A percentile compares a stretch with the other conserved stretches of the same genome.
These are phyloP conservation scores for Sclerotinia trifoliorum DNA, from an alignment of 2,329 filamentous ascomycete species.

Conservation along the genomic window DNA sequence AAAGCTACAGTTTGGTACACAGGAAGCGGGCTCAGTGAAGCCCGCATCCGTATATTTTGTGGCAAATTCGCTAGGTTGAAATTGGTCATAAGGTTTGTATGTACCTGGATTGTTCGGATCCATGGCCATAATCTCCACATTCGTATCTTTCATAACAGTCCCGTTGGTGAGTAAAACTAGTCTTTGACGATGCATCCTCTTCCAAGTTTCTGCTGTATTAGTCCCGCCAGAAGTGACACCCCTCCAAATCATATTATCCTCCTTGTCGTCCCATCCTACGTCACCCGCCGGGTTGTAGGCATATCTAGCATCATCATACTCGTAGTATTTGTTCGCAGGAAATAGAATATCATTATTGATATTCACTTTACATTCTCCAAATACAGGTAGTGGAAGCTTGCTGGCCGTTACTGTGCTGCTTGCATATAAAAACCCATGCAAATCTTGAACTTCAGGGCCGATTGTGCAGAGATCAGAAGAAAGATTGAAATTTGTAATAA, in stretches of 20 bases:
- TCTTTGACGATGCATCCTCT: conserved; percentile 56
- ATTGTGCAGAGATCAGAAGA: conserved; percentile 57
- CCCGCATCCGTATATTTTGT: conserved; percentile 39
- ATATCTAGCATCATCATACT: conserved; percentile 55
- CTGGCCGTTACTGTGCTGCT: conserved; percentile 52
- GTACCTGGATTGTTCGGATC: conserved; percentile 42
- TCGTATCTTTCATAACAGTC: conserved; percentile 47
- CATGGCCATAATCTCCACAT: conserved; percentile 40
- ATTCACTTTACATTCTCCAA: conserved; percentile 61
- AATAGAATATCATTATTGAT: conserved; percentile 65
- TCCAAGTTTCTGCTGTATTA: conserved; percentile 51
- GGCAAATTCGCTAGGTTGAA: conserved; percentile 42
- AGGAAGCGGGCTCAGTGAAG: conserved; percentile 46
- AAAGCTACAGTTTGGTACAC: conserved; percentile 47
- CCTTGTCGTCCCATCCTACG: conserved; percentile 57
- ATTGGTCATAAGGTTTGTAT: conserved; percentile 45
- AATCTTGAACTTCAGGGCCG: conserved; percentile 49
- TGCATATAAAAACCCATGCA: conserved; percentile 58
- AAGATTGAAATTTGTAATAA: conserved; percentile 57
- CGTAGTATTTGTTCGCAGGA: conserved; percentile 63
- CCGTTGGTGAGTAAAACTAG: conserved; percentile 55
- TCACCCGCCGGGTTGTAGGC: conserved; percentile 56
- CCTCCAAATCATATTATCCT: conserved; percentile 58
- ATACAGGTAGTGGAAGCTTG: conserved; percentile 57
- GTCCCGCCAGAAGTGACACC: conserved; percentile 62